Percentiles rank a stretch among this genome's conserved stretches.
Evolutionary conservation across 345 rosid genomes (phyloP).

Genomic region (Salix viminalis): DNA sequence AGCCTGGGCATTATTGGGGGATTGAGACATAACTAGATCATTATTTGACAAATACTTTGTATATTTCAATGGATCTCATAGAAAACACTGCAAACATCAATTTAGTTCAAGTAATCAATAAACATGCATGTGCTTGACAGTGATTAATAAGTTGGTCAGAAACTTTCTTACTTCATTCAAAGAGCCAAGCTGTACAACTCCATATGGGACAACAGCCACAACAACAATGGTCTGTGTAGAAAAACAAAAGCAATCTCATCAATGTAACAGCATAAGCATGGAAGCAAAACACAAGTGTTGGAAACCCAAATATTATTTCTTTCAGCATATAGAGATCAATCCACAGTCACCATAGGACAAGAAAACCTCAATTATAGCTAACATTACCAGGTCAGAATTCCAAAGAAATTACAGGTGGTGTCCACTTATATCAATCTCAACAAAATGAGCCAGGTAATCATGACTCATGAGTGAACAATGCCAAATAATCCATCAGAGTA

Average conservation of each 20-base stretch:
- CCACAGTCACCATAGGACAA: background rate
- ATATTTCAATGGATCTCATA: background rate
- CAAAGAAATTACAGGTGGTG: background rate
- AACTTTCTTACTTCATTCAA: slow-evolving; percentile 54
- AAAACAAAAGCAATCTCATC: slow-evolving; percentile 7
- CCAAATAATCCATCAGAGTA: background rate
- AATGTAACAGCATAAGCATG: background rate
- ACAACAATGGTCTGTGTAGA: slow-evolving; percentile 61
- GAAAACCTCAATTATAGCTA: background rate
- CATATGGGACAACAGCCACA: slow-evolving; percentile 68
- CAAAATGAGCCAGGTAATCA: background rate
- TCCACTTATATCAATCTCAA: background rate
- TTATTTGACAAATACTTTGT: background rate
- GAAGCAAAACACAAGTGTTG: background rate
- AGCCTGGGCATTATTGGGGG: background rate
- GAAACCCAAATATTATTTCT: background rate
- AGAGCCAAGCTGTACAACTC: slow-evolving; percentile 91
- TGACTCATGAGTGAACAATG: background rate
- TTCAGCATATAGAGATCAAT: background rate
- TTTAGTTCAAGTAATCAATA: background rate
- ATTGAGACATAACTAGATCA: background rate
- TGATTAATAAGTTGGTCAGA: slow-evolving; percentile 6
- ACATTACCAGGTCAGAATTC: background rate
- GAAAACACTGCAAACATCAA: background rate
- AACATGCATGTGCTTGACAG: slow-evolving; percentile 1